Evolutionary conservation across 2,329 filamentous ascomycete species (phyloP).

Genomic region (Tolypocladium inflatum): DNA sequence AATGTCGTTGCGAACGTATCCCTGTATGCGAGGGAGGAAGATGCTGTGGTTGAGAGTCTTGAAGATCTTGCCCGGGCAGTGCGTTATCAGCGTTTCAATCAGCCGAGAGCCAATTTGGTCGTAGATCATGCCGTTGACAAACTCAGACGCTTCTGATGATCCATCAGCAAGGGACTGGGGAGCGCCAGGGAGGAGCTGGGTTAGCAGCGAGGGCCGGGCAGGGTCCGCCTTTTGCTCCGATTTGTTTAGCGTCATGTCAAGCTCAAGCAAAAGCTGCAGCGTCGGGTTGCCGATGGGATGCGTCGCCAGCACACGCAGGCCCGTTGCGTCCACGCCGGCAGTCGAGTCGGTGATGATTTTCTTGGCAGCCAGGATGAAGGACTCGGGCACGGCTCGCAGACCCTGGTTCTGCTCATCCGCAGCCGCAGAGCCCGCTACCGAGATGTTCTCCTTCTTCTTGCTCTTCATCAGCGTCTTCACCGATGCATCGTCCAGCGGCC

Average conservation of each 20-base stretch:
- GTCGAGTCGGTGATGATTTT: slow-evolving; percentile 76
- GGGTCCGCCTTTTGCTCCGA: slow-evolving; percentile 17
- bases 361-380: slow-evolving; percentile 66
- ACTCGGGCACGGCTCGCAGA: slow-evolving; percentile 59
- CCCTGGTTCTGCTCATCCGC: slow-evolving; percentile 34
- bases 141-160: slow-evolving; percentile 61
- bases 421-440: slow-evolving; percentile 45
- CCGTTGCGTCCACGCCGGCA: slow-evolving; percentile 64
- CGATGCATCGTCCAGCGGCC: slow-evolving; percentile 61
- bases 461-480: slow-evolving; percentile 74
- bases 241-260: slow-evolving; percentile 71
- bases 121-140: slow-evolving; percentile 81
- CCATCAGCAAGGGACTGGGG: slow-evolving; percentile 61
- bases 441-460: slow-evolving; percentile 82
- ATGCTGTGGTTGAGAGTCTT: slow-evolving; percentile 75
- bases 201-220: slow-evolving; percentile 49
- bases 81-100: slow-evolving; percentile 74
- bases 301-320: slow-evolving; percentile 73
- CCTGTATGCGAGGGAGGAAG: slow-evolving; percentile 71
- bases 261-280: slow-evolving; percentile 78
- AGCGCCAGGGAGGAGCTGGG: slow-evolving; percentile 68
- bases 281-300: slow-evolving; percentile 89
- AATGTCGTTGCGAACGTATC: slow-evolving; percentile 78
- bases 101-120: slow-evolving; percentile 84
- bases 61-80: slow-evolving; percentile 81